Percentiles rank a stretch among this genome's conserved stretches.
Conservation (phyloP, 208 protist species). For the Leishmania major region DNA sequence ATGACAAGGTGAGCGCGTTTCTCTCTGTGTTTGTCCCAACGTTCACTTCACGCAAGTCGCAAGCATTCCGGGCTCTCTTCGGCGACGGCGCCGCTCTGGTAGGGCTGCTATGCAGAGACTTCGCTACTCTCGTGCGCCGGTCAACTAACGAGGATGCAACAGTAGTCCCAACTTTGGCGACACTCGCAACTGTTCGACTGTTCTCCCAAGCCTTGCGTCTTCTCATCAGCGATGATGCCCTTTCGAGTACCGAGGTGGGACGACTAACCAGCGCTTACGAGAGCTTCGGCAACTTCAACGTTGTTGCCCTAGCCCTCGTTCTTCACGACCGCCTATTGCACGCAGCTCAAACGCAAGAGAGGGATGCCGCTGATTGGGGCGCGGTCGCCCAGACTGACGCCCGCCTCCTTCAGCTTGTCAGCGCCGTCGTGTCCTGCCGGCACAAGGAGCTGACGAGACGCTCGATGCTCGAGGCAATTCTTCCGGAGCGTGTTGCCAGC, state of each 20-base stretch:
- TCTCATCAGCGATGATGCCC: conserved; percentile 17
- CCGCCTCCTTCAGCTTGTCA: conserved; percentile 21
- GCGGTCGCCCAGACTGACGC: conserved; percentile 19
- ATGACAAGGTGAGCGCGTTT: conserved; percentile 40
- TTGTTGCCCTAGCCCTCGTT: conserved; percentile 29
- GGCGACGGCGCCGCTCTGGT: conserved; percentile 39
- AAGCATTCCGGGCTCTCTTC: conserved; percentile 42
- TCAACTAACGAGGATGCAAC: conserved; percentile 1
- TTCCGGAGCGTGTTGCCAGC: conserved; percentile 20
- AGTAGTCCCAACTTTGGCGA: neutral
- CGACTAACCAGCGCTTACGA: conserved; percentile 35
- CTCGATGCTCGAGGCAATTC: conserved; percentile 32
- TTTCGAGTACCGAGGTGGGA: conserved; percentile 23
- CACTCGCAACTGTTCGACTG: conserved; percentile 25
- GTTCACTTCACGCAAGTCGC: conserved; percentile 37
- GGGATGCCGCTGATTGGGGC: neutral
- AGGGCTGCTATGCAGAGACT: conserved; percentile 33
- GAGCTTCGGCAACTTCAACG: conserved; percentile 27
- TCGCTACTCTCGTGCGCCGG: conserved; percentile 12
- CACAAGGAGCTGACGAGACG: conserved; percentile 34
- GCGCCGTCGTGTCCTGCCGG: conserved; percentile 28
- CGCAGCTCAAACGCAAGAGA: neutral
- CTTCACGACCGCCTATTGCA: conserved; percentile 32
- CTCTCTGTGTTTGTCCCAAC: conserved; percentile 36
- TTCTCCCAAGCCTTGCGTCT: conserved; percentile 22